Conservation (phyloP, 495 filamentous ascomycete species). For the Penicillium argentinense region DNA sequence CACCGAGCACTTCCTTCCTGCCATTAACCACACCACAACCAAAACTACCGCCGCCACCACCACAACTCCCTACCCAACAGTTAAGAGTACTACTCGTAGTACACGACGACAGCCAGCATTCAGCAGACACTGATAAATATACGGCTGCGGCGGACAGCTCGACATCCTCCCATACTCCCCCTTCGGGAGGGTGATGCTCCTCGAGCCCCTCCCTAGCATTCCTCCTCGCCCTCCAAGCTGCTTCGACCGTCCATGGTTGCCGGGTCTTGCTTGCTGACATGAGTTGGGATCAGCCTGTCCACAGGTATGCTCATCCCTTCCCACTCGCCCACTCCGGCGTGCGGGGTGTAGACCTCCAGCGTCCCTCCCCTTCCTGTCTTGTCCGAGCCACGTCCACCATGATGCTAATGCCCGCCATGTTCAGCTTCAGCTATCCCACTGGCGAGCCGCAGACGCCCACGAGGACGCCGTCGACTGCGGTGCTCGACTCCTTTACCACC, state of each 20-base stretch:
- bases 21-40: not conserved
- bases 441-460: constrained; percentile 77
- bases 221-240: constrained; percentile 27
- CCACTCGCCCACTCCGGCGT: too few relatives aligned
- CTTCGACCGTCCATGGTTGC: constrained; percentile 47
- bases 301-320: constrained; percentile 59
- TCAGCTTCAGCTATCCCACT: constrained; percentile 75
- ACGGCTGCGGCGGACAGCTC: too few relatives aligned
- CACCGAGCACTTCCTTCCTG: constrained; percentile 28
- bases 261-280: constrained; percentile 53
- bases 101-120: too few relatives aligned
- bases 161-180: constrained; percentile 29
- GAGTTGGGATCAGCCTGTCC: constrained; percentile 73
- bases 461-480: constrained; percentile 66
- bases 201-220: constrained; percentile 29
- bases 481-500: constrained; percentile 66
- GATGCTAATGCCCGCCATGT: constrained; percentile 41
- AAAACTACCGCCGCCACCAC: not conserved
- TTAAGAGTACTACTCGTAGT: too few relatives aligned
- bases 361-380: constrained; percentile 4
- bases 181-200: constrained; percentile 14
- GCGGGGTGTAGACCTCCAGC: constrained; percentile 20
- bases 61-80: too few relatives aligned
- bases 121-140: too few relatives aligned
- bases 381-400: constrained; percentile 12